These are phyloP conservation scores for Fusarium sp. DNA, from an alignment of 2,329 filamentous ascomycete genomes.

Conservation along the genomic window DNA sequence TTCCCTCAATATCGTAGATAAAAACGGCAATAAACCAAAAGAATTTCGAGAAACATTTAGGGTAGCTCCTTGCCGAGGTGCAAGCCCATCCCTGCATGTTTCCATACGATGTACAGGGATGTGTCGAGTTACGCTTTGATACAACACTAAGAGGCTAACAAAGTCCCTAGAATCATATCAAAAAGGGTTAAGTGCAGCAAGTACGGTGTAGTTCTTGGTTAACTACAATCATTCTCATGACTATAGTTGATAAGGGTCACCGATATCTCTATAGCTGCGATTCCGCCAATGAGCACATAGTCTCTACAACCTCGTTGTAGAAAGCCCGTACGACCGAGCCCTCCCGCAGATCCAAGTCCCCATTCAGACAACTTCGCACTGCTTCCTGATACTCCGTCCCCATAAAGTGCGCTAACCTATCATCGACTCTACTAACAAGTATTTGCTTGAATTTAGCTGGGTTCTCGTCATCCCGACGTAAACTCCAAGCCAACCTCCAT, in stretches of 20 bases:
- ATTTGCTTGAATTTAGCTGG: slow-evolving; percentile 5
- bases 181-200: not conserved
- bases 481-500: slow-evolving; percentile 1
- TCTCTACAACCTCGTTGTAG: slow-evolving; percentile 20
- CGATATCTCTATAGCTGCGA: slow-evolving; percentile 1
- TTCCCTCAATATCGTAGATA: too few relatives aligned
- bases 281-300: slow-evolving; percentile 19
- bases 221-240: not conserved
- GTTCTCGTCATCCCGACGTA: slow-evolving; percentile 8
- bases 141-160: not conserved
- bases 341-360: slow-evolving; percentile 4
- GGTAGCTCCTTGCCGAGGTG: not conserved
- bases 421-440: not conserved
- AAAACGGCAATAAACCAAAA: too few relatives aligned
- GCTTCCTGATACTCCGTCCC: slow-evolving; percentile 12
- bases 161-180: not conserved
- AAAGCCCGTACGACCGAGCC: slow-evolving; percentile 10
- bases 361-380: slow-evolving; percentile 14
- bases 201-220: not conserved
- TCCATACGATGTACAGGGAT: not conserved
- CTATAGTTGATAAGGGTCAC: not conserved
- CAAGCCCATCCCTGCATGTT: not conserved
- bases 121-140: not conserved
- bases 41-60: not conserved
- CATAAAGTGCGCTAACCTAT: slow-evolving; percentile 19